Evolutionary conservation across 768 basidiomycete genomes (phyloP), one percentile per base, ranked within the genome.

Genomic region (Boletus barrowsii): DNA sequence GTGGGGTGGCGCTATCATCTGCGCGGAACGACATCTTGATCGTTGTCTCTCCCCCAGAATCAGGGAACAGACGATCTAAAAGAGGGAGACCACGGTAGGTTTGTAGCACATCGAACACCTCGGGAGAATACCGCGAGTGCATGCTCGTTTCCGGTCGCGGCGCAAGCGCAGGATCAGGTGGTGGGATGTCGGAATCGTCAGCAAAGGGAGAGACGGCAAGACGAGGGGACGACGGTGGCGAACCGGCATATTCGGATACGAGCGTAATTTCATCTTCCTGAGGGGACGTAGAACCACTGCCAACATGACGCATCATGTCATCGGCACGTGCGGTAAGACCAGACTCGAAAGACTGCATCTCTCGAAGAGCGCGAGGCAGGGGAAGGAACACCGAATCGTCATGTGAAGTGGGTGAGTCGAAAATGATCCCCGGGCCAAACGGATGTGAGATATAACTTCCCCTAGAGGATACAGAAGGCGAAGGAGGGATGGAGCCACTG

Each of bases 261-360:
- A 29, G 30, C 5, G 41, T 18, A 15, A 35, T 2, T 11, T 53
- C 61, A 11, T 7, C 11, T 0, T 56, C 56, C 0, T 5, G 52
- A 22, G 60, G 53, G 15, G 68, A 58, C 0, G 61, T 35, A 1
- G 60, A 30, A 14, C 52, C 42, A 10, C 49, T 49, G 32, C 57
- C 60, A n/a, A 60, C 56, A 6, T 54, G 61, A 42, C 56, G 66
- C 48, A 60, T 54, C 52, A 63, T 62, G 49, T 72, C 68, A 15
- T 66, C 77, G 45, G 87, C 87, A 22, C 83, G 80, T 0, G 88
- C 90, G 0, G 91, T 93, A 36, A 88, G 68, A 1, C 84, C 84
- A 5, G 90, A 92, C 60, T 93, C 91, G 64, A 93, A 93, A 0
- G 88, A 90, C 60, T 92, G 89, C 86, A 92, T 88, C 66, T 86